A percentile compares a stretch with the other conserved stretches of the same genome.
phyloP scores from a whole-genome alignment of 345 rosid species.

The Raphanus raphanistrum region DNA sequence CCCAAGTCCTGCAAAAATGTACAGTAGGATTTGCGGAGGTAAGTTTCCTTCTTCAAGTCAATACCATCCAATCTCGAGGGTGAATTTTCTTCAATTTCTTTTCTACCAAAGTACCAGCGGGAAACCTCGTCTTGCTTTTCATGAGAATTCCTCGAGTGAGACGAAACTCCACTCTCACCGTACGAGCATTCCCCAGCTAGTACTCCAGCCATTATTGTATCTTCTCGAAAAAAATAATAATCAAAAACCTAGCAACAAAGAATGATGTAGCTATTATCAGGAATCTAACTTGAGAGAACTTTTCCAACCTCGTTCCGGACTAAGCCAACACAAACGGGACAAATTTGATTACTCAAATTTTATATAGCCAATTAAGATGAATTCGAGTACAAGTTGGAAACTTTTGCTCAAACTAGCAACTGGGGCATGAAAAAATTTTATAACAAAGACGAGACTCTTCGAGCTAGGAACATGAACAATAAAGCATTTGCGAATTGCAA shows the following conservation, averaged over 20 bases:
- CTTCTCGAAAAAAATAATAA: slow-evolving; percentile 2
- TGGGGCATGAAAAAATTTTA: not conserved
- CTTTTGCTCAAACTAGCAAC: not conserved
- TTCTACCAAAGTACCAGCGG: slow-evolving; percentile 86
- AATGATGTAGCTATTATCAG: too few species aligned
- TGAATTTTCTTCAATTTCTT: slow-evolving; percentile 86
- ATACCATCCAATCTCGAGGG: slow-evolving; percentile 89
- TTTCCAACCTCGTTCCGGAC: too few species aligned
- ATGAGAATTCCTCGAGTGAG: slow-evolving; percentile 46
- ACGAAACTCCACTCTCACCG: slow-evolving; percentile 51
- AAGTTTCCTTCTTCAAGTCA: slow-evolving; percentile 93
- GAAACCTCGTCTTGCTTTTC: slow-evolving; percentile 62
- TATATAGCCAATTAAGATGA: not conserved
- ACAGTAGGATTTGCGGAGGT: slow-evolving; percentile 93
- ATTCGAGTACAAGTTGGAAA: not conserved
- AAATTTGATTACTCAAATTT: too few species aligned
- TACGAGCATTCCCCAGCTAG: slow-evolving; percentile 52
- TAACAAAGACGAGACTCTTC: slow-evolving; percentile 5
- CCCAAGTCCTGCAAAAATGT: slow-evolving; percentile 96
- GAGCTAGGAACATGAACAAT: not conserved
- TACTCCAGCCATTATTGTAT: slow-evolving; percentile 48
- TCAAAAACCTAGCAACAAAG: slow-evolving; percentile 17
- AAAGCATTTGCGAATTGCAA: too few species aligned
- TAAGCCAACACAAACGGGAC: not conserved
- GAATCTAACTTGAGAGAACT: too few species aligned